Conservation (phyloP, 305 asterid species). For the Fraxinus sp. region DNA sequence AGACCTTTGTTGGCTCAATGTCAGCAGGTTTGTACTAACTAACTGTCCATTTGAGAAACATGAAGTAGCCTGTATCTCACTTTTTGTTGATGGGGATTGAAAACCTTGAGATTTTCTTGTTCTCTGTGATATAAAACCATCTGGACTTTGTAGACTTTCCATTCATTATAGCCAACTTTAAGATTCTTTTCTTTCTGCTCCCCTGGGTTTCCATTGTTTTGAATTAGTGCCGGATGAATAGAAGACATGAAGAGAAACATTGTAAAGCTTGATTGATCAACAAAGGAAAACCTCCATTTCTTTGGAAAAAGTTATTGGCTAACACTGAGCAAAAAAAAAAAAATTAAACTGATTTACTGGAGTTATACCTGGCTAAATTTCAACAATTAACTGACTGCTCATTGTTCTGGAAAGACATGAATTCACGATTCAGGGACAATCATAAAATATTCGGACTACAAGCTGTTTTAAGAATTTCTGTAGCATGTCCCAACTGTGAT, state of each 20-base stretch:
- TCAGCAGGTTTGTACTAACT: constrained; percentile 72
- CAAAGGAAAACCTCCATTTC: not conserved
- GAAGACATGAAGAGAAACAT: not conserved
- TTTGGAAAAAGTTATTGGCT: not conserved
- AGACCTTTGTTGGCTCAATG: constrained; percentile 92
- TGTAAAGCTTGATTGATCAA: not conserved
- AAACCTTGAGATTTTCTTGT: not conserved
- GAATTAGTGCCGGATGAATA: not conserved
- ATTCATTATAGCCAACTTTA: not conserved
- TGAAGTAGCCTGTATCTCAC: not conserved
- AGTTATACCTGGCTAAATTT: not conserved
- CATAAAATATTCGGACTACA: not conserved
- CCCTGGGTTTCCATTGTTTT: not conserved
- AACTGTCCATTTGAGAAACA: not conserved
- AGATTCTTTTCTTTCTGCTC: not conserved
- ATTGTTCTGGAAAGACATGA: not conserved
- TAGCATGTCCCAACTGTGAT: not conserved
- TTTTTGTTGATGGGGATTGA: not conserved
- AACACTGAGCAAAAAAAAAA: not conserved
- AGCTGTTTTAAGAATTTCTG: not conserved
- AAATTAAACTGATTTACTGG: not conserved
- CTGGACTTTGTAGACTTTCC: not conserved
- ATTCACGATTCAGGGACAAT: not conserved
- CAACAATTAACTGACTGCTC: not conserved
- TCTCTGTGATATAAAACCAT: constrained; percentile 9